phyloP scores from a whole-genome alignment of 208 protist species.

The Ichthyophonus hoferi region DNA sequence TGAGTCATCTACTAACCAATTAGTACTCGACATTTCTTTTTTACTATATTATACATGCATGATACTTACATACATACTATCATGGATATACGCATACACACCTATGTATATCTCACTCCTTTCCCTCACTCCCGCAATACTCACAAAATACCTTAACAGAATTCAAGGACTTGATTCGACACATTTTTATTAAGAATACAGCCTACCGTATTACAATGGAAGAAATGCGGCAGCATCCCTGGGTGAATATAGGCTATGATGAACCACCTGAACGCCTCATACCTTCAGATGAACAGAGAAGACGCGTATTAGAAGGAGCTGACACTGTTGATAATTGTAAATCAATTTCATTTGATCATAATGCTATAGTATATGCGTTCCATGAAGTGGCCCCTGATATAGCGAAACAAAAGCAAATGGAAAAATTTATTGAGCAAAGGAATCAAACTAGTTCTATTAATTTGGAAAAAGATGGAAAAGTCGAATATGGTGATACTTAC shows the following conservation, averaged over 20 bases:
- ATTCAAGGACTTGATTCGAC: constrained; percentile 2
- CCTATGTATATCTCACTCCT: no score
- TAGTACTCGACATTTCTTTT: neutral
- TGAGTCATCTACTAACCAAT: no score
- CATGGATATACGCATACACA: no score
- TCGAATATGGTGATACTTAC: no score
- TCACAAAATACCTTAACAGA: no score
- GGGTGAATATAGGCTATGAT: neutral
- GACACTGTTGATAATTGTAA: neutral
- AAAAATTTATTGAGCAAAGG: neutral
- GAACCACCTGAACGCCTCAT: neutral
- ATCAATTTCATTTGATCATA: neutral
- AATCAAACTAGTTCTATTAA: no score
- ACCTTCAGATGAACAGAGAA: neutral
- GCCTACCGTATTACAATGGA: constrained; percentile 6
- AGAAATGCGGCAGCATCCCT: neutral
- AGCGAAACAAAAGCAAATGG: neutral
- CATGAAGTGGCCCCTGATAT: neutral
- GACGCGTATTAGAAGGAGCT: neutral
- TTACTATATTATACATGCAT: neutral
- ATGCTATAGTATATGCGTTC: neutral
- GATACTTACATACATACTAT: neutral
- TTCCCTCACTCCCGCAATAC: no score
- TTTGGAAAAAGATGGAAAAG: no score
- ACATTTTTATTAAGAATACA: constrained; percentile 17